phyloP scores from a whole-genome alignment of 1,284 basidiomycete species.

The Fistulina hepatica region DNA sequence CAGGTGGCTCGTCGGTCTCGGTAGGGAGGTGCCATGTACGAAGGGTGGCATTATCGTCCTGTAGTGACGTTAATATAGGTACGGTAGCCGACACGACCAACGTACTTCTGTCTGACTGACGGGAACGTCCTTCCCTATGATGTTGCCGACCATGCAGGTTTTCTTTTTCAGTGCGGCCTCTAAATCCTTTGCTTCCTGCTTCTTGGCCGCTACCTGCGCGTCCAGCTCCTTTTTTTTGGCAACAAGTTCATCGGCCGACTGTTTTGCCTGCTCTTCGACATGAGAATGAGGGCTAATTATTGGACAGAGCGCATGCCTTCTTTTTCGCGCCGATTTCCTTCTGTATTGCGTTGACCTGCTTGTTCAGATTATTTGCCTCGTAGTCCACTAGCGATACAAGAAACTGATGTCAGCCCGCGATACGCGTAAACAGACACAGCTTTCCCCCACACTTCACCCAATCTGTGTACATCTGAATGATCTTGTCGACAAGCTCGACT shows the following conservation, averaged over 20 bases:
- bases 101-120: constrained; percentile 83
- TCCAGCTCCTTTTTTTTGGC: constrained; percentile 74
- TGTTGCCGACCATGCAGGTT: constrained; percentile 81
- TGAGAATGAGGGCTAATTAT: background rate
- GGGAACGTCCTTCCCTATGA: constrained; percentile 82
- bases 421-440: background rate
- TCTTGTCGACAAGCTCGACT: constrained; percentile 88
- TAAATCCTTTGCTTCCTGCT: constrained; percentile 66
- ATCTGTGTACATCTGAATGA: constrained; percentile 84
- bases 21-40: constrained; percentile 84
- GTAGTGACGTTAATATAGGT: constrained; percentile 2
- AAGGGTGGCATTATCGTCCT: constrained; percentile 84
- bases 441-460: constrained; percentile 81
- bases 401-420: background rate
- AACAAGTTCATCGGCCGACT: constrained; percentile 81
- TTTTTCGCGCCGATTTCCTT: constrained; percentile 93
- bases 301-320: constrained; percentile 47
- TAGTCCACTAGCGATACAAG: constrained; percentile 59
- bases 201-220: constrained; percentile 66
- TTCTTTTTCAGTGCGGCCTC: constrained; percentile 74
- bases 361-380: constrained; percentile 68
- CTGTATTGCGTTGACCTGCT: constrained; percentile 83
- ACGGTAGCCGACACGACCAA: constrained; percentile 3
- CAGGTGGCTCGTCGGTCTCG: constrained; percentile 44
- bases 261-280: constrained; percentile 57